Base-by-base conservation (phyloP, 495 filamentous ascomycete species). In the Hyaloscypha hepaticicola region DNA sequence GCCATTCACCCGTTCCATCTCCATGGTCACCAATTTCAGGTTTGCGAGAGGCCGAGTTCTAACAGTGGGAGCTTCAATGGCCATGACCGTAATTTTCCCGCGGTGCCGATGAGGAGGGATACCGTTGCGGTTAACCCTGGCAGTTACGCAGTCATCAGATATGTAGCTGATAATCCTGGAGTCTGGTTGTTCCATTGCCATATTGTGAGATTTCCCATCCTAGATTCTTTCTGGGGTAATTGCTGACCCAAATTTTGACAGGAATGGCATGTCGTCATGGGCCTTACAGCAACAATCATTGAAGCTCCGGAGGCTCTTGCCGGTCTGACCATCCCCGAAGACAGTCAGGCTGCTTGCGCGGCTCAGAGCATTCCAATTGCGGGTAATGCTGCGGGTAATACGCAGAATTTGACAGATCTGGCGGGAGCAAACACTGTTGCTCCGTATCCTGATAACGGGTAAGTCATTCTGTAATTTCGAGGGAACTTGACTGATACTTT, bases 101-200 rank as follows among this genome's bases (percentile, higher is more conserved):
- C 70, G 0, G 72, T 70, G 0, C 85, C 85, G 0, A 81, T 84
- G 70, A 71, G 77, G 21, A 75, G 86, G 49, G 87, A 90, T 73
- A 87, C 83, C 0, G 66, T 89, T 0, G 67, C 78, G 51, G 79
- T 88, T 27, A 75, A 76, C 45, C 76, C 83, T 7, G 74, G 81
- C 34, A 84, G 82, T 24, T 79, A 84, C 69, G 79, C 79, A 12
- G 84, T 88, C 5, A 72, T 89, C 33, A 79, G 85, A 38, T 88
- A 87, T 68, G 73, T 71, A 21, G 85, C 85, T 1, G 69, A 82
- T 61, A 96, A 96, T 72, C 88, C 91, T 21, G 92, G 89, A 58
- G 82, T 92, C 38, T 93, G 87, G 83, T 74, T 93, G 25, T 90
- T 93, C 73, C 91, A 95, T 72, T 93, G 91, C 76, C 89, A 92